Percentiles rank a stretch among this genome's conserved stretches.
Conservation (phyloP, 75 land plant genomes). For the Selaginella moellendorffii region DNA sequence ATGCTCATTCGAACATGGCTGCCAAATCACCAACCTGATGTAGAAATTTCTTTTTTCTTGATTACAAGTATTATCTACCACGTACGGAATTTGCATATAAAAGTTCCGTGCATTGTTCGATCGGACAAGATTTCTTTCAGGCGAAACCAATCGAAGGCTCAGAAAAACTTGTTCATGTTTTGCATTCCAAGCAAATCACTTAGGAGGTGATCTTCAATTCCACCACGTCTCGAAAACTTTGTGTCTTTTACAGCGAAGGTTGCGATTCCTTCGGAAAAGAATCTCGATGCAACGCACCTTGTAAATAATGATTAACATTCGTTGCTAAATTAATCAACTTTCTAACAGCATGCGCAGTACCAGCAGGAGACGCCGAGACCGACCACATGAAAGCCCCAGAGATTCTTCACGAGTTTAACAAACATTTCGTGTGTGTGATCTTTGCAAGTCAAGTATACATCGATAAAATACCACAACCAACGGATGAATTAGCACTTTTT, state of each 20-base stretch:
- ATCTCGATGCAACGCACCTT: slow-evolving; percentile 26
- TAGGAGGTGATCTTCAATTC: not conserved
- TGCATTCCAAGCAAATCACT: not conserved
- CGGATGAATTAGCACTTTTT: slow-evolving; percentile 62
- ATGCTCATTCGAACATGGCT: not conserved
- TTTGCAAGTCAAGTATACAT: no score
- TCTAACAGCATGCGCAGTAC: no score
- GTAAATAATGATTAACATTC: slow-evolving; percentile 38
- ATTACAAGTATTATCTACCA: no score
- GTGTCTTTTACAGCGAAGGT: not conserved
- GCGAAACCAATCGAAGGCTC: not conserved
- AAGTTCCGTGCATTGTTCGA: no score
- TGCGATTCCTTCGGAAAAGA: not conserved
- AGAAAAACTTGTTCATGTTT: not conserved
- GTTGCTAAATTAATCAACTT: no score
- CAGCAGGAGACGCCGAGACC: slow-evolving; percentile 56
- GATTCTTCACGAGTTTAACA: slow-evolving; percentile 36
- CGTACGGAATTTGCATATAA: no score
- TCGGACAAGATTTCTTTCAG: not conserved
- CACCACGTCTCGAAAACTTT: not conserved
- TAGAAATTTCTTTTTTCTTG: not conserved
- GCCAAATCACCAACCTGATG: not conserved
- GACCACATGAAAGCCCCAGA: slow-evolving; percentile 46
- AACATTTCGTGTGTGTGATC: slow-evolving; percentile 26
- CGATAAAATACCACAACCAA: no score